Conservation (phyloP, 192 early-diverging fungal genomes). For the Gaertneriomyces semiglobifer region DNA sequence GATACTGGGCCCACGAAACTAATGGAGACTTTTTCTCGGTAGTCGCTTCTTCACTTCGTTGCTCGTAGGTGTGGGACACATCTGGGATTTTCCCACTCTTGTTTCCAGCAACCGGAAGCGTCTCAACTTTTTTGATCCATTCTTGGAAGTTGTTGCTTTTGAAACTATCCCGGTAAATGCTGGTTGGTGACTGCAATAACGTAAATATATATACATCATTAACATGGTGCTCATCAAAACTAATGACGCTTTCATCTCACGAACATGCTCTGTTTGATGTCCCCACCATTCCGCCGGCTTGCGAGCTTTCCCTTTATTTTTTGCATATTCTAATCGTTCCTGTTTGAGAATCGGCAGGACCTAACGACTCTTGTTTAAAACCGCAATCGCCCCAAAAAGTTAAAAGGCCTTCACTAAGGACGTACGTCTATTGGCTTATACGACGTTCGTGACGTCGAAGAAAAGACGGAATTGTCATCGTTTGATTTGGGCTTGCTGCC, state of each 20-base stretch:
- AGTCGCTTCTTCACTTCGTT: not conserved
- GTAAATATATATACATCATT: not conserved
- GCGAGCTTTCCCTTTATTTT: constrained; percentile 44
- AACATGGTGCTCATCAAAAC: not conserved
- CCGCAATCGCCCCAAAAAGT: too few species aligned
- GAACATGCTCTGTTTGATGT: constrained; percentile 19
- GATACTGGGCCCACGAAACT: constrained; percentile 34
- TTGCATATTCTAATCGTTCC: constrained; percentile 39
- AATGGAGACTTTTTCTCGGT: constrained; percentile 10
- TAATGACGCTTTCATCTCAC: not conserved
- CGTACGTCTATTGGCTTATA: too few species aligned
- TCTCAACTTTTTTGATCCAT: constrained; percentile 11
- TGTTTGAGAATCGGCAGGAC: constrained; percentile 28
- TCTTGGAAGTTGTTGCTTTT: constrained; percentile 38
- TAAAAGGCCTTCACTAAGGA: too few species aligned
- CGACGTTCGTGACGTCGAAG: too few species aligned
- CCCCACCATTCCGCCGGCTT: constrained; percentile 47
- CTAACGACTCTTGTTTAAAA: not conserved
- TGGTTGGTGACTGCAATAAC: constrained; percentile 4
- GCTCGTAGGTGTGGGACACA: constrained; percentile 9
- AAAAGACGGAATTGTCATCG: too few species aligned
- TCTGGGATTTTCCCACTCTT: constrained; percentile 9
- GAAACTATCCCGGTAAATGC: constrained; percentile 41
- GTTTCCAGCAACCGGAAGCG: constrained; percentile 25
- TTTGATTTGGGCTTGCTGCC: too few species aligned